Base-by-base conservation (phyloP, 2,329 filamentous ascomycete genomes). In the Pleurostoma richardsiae region DNA sequence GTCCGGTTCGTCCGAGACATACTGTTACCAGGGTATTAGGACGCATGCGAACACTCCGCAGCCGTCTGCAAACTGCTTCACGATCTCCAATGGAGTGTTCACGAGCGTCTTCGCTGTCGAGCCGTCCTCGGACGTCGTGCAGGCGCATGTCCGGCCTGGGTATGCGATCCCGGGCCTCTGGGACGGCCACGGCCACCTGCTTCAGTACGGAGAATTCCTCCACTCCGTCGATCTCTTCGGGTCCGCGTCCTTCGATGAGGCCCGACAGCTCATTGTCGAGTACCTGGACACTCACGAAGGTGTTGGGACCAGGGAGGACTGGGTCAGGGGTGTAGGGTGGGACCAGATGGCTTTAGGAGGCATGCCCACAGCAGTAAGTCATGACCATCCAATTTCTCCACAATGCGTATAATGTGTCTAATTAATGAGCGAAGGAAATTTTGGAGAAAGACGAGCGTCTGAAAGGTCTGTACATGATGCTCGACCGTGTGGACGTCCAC, bases 291-390 rank as follows among this genome's bases (percentile, higher is more conserved):
- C 58, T 4, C 72, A 83, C 51, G 70, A 76, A 0, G 72, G 66
- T 0, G 71, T 71, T 7, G 83, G 83, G 1, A 71, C 71, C 0
- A 68, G 65, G 31, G 65, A 73, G 5, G 72, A 80, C 46, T 88
- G 85, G 85, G 63, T 86, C 41, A 69, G 83, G 46, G 85, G 85
- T 0, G 72, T 85, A 10, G 85, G 85, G 2, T 88, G 85, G 85
- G 84, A 88, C 57, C 85, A 88, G 65, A 80, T 79, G 48, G 69
- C 72, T 27, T 77, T 86, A 57, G 78, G 79, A 3, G 73, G 73
- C 5, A 83, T 85, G 83, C 85, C 85, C 6, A 80, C 76, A 31
- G 80, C 83, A 55, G 78, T 81, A 64, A 57, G 77, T 70, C 29
- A 44, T 40, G 41, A 5, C 31, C 19, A 19, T 19, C 19, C 19